phyloP scores from a whole-genome alignment of 116 monocot genomes.

The Iris pallida region DNA sequence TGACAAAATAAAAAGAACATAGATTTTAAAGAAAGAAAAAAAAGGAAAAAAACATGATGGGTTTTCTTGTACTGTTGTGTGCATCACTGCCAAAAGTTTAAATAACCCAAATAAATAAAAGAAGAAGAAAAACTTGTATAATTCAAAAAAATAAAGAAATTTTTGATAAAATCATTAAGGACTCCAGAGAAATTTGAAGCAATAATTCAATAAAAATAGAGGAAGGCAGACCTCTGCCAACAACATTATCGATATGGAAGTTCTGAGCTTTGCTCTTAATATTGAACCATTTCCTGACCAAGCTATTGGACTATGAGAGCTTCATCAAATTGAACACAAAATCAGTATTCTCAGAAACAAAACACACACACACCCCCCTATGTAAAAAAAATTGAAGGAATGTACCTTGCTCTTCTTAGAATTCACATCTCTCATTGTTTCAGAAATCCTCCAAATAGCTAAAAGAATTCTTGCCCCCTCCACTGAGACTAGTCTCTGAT shows the following conservation, averaged over 20 bases:
- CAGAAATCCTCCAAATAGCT: conserved; percentile 45
- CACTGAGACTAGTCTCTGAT: no score
- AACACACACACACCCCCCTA: background rate
- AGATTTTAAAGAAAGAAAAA: conserved; percentile 17
- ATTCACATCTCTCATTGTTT: conserved; percentile 90
- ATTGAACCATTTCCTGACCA: conserved; percentile 55
- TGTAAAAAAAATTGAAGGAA: background rate
- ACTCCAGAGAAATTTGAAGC: background rate
- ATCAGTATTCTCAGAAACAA: conserved; percentile 1
- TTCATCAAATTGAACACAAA: conserved; percentile 11
- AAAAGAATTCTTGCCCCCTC: background rate
- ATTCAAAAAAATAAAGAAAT: background rate
- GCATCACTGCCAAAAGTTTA: conserved; percentile 9
- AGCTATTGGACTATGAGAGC: conserved; percentile 55
- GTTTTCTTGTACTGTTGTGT: background rate
- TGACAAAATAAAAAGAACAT: conserved; percentile 9
- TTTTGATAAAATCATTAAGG: no score
- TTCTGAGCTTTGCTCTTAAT: conserved; percentile 50
- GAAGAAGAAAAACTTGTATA: conserved; percentile 1
- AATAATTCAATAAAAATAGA: background rate
- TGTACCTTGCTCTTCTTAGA: conserved; percentile 56
- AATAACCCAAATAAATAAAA: background rate
- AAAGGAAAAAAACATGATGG: conserved; percentile 1
- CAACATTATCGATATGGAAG: conserved; percentile 49
- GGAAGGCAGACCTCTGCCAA: conserved; percentile 17